Evolutionary conservation across 2,329 filamentous ascomycete species (phyloP).

Genomic region (Calcarisporium arbuscula): DNA sequence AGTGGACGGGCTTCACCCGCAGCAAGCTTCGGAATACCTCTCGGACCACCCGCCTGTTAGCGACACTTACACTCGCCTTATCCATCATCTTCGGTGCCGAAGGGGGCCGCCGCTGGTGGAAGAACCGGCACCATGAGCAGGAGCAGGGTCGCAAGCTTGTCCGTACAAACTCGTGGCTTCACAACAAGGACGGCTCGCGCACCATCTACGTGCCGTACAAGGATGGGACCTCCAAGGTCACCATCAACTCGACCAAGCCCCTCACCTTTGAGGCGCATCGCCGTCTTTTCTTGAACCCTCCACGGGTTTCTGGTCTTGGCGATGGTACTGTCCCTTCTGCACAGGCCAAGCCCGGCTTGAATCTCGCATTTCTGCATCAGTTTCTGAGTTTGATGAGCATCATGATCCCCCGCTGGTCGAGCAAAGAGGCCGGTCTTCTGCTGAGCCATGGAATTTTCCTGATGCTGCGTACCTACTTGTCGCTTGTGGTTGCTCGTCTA

Average conservation of each 20-base stretch:
- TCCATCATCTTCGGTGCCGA: constrained; percentile 75
- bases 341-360: constrained; percentile 88
- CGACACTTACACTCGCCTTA: constrained; percentile 66
- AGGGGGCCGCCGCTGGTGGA: constrained; percentile 74
- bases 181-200: constrained; percentile 89
- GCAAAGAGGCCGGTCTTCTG: constrained; percentile 88
- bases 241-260: constrained; percentile 82
- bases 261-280: constrained; percentile 96
- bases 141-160: constrained; percentile 78
- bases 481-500: constrained; percentile 82
- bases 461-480: constrained; percentile 88
- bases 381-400: constrained; percentile 95
- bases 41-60: constrained; percentile 64
- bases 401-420: constrained; percentile 92
- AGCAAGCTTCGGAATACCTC: constrained; percentile 58
- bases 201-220: constrained; percentile 95
- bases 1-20: constrained; percentile 48
- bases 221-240: constrained; percentile 80
- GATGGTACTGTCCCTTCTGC: constrained; percentile 75
- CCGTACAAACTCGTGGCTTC: constrained; percentile 84
- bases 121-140: constrained; percentile 64
- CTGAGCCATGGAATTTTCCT: constrained; percentile 85
- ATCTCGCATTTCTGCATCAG: constrained; percentile 93
- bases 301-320: constrained; percentile 69
- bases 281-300: constrained; percentile 85